A percentile compares a stretch with the other conserved stretches of the same genome.
Evolutionary conservation across 768 basidiomycete species (phyloP).

Genomic region (button mushroom (Agaricus bisporus)): DNA sequence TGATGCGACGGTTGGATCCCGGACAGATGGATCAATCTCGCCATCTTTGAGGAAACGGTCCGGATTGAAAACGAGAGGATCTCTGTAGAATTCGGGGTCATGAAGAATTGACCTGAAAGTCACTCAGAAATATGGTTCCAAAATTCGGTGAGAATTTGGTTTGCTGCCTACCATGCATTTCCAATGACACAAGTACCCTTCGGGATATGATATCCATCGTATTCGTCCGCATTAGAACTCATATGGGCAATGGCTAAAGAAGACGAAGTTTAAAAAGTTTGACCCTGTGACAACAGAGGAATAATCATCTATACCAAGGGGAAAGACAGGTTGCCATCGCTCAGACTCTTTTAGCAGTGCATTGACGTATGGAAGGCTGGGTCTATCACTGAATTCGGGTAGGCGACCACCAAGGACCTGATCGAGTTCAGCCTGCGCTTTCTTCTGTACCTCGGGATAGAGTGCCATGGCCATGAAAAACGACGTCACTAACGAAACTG

Average conservation of each 20-base stretch:
- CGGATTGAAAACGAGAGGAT: constrained; percentile 22
- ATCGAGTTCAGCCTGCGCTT: no score
- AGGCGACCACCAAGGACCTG: no score
- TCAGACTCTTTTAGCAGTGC: no score
- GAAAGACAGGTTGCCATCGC: constrained; percentile 26
- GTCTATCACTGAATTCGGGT: no score
- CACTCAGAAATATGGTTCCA: no score
- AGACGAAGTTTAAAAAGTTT: no score
- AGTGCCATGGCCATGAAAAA: no score
- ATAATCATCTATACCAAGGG: constrained; percentile 15
- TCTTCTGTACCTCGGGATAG: no score
- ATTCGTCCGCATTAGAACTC: neutral
- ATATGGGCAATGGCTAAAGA: neutral
- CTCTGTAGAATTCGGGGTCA: constrained; percentile 14
- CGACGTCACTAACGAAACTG: constrained; percentile 11
- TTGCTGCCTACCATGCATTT: neutral
- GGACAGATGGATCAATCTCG: constrained; percentile 17
- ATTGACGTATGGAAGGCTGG: no score
- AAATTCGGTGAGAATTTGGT: no score
- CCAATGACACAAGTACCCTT: neutral
- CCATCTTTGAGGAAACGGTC: constrained; percentile 23
- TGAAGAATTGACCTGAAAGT: constrained; percentile 17
- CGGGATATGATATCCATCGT: neutral
- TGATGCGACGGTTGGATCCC: constrained; percentile 20
- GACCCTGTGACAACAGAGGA: no score